A percentile compares a stretch with the other conserved stretches of the same genome.
phyloP scores from a whole-genome alignment of 208 protist species.

The Trypanosoma brucei region DNA sequence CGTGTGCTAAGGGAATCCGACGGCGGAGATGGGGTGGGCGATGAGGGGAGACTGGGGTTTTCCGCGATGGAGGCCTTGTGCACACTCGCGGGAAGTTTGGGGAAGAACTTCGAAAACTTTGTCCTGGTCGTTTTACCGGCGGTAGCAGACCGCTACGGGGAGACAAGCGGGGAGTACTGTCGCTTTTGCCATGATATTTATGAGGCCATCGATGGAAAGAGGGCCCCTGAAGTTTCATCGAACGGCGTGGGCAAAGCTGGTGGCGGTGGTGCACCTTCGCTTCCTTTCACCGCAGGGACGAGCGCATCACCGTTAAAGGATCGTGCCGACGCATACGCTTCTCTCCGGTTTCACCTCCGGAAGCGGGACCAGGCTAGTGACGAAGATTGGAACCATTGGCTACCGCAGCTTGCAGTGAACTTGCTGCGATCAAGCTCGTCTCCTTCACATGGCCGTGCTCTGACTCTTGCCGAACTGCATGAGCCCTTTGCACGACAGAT shows the following conservation, averaged over 20 bases:
- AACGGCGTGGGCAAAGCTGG: slow-evolving; percentile 1
- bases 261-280: not conserved
- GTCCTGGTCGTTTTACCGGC: slow-evolving; percentile 62
- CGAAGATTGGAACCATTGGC: slow-evolving; percentile 82
- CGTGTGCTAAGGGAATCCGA: slow-evolving; percentile 68
- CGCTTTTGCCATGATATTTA: slow-evolving; percentile 18
- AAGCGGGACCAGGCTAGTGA: slow-evolving; percentile 60
- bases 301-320: not conserved
- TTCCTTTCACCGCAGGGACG: not conserved
- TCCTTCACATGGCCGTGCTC: slow-evolving; percentile 64
- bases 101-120: slow-evolving; percentile 81
- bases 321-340: slow-evolving; percentile 40
- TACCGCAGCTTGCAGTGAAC: slow-evolving; percentile 76
- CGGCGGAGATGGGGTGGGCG: not conserved
- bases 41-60: slow-evolving; percentile 37
- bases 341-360: slow-evolving; percentile 46
- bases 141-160: slow-evolving; percentile 56
- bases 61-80: slow-evolving; percentile 31
- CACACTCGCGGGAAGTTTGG: slow-evolving; percentile 69
- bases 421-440: slow-evolving; percentile 81
- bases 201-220: slow-evolving; percentile 9
- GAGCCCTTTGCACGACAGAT: slow-evolving; percentile 87
- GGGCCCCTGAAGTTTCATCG: not conserved
- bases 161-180: slow-evolving; percentile 17
- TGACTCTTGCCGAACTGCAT: slow-evolving; percentile 73